Evolutionary conservation across 805 yeast species (phyloP), one percentile per base, ranked within the genome.

Genomic region (Yarrowia deformans): DNA sequence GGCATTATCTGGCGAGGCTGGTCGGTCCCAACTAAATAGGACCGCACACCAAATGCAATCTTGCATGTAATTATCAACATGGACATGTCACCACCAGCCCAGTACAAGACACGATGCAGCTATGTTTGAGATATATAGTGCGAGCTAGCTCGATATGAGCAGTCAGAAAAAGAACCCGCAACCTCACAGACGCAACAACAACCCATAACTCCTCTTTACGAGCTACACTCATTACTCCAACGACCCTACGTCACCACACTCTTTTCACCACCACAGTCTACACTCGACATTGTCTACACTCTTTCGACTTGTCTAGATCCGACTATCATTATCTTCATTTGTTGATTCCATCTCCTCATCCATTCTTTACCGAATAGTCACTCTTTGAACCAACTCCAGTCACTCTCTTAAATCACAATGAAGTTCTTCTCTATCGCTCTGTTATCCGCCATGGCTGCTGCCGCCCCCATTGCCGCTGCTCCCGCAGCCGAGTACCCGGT

Each of bases 381-480:
- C 18, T 60, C 66, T 23, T 60, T 58, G 34, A 18, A 40, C 35
- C 23, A 19, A 48, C 52, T 29, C 8, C 32, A 12, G 29, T 12
- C 63, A 16, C 23, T 16, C 37, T 12, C 40, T 32, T 9, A 40
- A 18, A 10, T 9, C 40, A 45, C 45, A 4, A 60, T 60, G 66
- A 42, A 60, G 19, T 12, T 60, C 52, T 18, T 45, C 19, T 34
- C 67, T n/a, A 13, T 56, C n/a, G 67, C 63, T 43, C 40, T 49
- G 23, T 34, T 52, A 23, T 14, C 60, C 32, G 42, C 50, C 18
- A 19, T 55, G 23, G 63, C 49, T 34, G 39, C 55, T 2, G 69
- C 70, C 7, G 70, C 60, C n/a, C 45, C 69, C 34, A 37, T 37
- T 49, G 54, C 54, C 18, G 48, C 19, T 8, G 46, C 55, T 10